A percentile compares a stretch with the other conserved stretches of the same genome.
Evolutionary conservation across 2,329 filamentous ascomycete species (phyloP).

Genomic region (Gaeumannomyces tritici): DNA sequence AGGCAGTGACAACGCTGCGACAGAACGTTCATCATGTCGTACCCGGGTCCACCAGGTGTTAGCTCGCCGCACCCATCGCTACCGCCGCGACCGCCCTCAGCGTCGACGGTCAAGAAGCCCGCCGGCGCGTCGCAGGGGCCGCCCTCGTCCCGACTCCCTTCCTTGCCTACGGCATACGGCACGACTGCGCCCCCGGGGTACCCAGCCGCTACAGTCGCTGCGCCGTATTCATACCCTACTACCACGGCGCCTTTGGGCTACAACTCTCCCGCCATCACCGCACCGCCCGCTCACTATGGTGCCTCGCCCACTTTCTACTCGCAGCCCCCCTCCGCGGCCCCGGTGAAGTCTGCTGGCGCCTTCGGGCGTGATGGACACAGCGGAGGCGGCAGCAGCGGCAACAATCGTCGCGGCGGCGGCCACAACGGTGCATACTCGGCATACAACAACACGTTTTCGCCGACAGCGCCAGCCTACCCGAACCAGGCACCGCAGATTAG

Average conservation of each 20-base stretch:
- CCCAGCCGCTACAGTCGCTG: constrained; percentile 6
- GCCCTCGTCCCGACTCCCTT: constrained; percentile 1
- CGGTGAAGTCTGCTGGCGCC: constrained; percentile 13
- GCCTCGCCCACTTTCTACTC: constrained; percentile 18
- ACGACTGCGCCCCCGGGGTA: constrained; percentile 6
- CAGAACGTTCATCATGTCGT: constrained; percentile 14
- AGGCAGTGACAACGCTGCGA: constrained; percentile 1
- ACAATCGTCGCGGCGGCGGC: constrained; percentile 17
- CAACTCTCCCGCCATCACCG: constrained; percentile 12
- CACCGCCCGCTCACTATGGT: constrained; percentile 34
- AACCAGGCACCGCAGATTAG: constrained; percentile 56
- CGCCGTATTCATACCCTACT: constrained; percentile 4
- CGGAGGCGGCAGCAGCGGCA: constrained; percentile 3
- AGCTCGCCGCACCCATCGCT: constrained; percentile 13
- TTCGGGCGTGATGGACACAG: constrained; percentile 9
- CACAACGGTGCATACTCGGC: constrained; percentile 19
- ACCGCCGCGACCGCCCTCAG: constrained; percentile 11
- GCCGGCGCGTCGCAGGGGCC: neutral
- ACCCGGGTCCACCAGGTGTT: constrained; percentile 15
- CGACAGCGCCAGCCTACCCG: constrained; percentile 32
- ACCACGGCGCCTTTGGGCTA: constrained; percentile 1
- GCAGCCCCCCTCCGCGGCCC: constrained; percentile 24
- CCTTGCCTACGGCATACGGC: neutral
- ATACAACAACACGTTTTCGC: constrained; percentile 18
- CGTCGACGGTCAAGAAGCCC: neutral